Base-by-base conservation (phyloP, 345 rosid genomes). In the Salix dunnii region DNA sequence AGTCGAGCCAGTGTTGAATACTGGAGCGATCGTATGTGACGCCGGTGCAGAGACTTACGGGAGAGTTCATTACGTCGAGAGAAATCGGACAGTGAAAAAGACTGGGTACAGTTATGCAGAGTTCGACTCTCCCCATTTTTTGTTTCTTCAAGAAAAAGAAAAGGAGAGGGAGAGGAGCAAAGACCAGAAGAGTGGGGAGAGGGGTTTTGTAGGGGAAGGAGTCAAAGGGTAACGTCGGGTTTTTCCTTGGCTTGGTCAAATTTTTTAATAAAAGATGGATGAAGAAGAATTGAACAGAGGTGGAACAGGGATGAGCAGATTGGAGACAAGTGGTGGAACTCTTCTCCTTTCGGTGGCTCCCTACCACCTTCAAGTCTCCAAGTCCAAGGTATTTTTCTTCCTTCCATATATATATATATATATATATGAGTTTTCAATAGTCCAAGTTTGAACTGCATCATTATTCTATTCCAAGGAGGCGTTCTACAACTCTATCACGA, bases 1-100 rank as follows among this genome's bases (percentile, higher is more conserved):
- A 48, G 6, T 79, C 82, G 40, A 79, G 78, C 82, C 82, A 79
- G 71, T 64, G 71, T 63, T 79, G 79, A 60, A 79, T 79, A 31
- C 82, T 79, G 82, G 82, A 75, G 35, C 82, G 82, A 21, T 79
- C 82, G 72, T 79, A 79, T 2, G 82, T 75, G 72, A 79, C 82
- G 76, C 82, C 82, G 70, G 82, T 79, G 78, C 49, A 69, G 48
- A 79, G 71, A 70, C 82, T 70, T 2, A 79, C 82, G 14, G 82
- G 82, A 74, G 82, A 79, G 18, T 64, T 79, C 82, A 79, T 79
- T 10, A 79, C 72, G 62, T 79, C 82, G 61, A 74, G 78, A 53
- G 82, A 79, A 7, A 79, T 79, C 23, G 82, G 82, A 14, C 82
- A 79, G 31, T 72, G 76, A 78, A 79, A 74, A 9, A 79, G 71